Base-by-base conservation (phyloP, 257 asterid genomes). In the Penstemon newberryi region DNA sequence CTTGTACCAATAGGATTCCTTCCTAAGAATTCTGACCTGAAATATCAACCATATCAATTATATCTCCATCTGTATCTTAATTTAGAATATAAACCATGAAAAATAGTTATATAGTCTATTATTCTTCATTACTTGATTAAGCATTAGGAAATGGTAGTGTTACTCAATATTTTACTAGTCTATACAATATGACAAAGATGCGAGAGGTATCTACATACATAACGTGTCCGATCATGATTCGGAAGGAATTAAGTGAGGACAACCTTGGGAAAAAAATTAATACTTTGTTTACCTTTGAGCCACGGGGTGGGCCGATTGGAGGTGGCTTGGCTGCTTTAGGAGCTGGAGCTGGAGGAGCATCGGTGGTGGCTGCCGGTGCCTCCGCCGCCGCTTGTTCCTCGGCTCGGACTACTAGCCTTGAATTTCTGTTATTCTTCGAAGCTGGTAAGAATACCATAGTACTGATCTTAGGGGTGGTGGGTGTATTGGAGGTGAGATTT, bases 1-100 rank as follows among this genome's bases (percentile, higher is more conserved):
- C 82, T 92, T 92, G 92, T 59, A 84, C 97, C 96, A 92, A 79
- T 92, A 92, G 4, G 98, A 92, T 67, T 92, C 96, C 85, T 74
- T 90, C 84, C 98, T 88, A 0, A 88, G 95, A 76, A 92, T 79
- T 77, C 87, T 92, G 12, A 92, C 97, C 98, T 92, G 89, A 10
- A 33, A 39, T 11, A 13, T 54, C 66, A 52, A 67, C 39, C 50
- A 56, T 6, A 18, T 46, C 40, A 43, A 44, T 5, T 53, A 3
- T n/a, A n/a, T n/a, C n/a, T n/a, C n/a, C n/a, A n/a, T n/a, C n/a
- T n/a, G n/a, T n/a, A n/a, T 53, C 3, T 49, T 49, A 10, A 10
- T 12, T 49, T 13, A 11, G 1, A 46, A 7, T 0, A 46, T 15
- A 5, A 49, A 49, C n/a, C 15, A 49, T 49, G 4, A 49, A 12